Base-by-base conservation (phyloP, 768 basidiomycete species). In the Hypholoma fasciculare region DNA sequence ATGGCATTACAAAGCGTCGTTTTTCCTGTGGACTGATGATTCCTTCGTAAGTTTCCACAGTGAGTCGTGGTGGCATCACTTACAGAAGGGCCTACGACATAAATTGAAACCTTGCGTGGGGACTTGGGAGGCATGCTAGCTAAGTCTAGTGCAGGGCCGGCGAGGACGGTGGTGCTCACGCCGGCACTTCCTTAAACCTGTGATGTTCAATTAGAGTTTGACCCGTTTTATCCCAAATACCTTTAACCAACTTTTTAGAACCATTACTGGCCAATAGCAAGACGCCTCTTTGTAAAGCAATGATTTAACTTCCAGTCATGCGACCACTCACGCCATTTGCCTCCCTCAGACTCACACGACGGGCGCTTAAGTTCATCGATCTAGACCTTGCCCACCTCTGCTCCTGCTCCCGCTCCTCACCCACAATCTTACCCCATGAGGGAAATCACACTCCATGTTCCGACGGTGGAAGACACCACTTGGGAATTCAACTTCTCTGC, bases 1-100 rank as follows among this genome's bases (percentile, higher is more conserved):
- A 88, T 67, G 1, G 84, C 82, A 37, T 77, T 68, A 67, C 84
- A 87, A 3, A 88, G 76, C 0, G 87, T 88, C 23, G 87, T 86
- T 69, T 89, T 90, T n/a, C 88, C 88, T 12, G 83, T 84, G 14
- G 86, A 87, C 69, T 81, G 69, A 1, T 12, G 57, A 12, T 27
- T 26, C 40, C 40, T 19, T 13, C 20, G 27, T 48, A 14, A 49
- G 44, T 40, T 26, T 8, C 23, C 16, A 20, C 27, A 16, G 9
- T 30, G 23, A 23, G 30, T 34, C 9, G 12, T 52, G 40, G 38
- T 27, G 39, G 16, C 30, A 16, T 8, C 27, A 61, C 77, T 72
- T 56, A 78, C 78, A n/a, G 83, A 80, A 27, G 83, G 83, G 6
- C 83, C 84, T 48, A 85, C 69, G 43, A 86, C 67, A 59, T 79